Evolutionary conservation across 768 basidiomycete genomes (phyloP).

Genomic region (Agaricus bisporus): DNA sequence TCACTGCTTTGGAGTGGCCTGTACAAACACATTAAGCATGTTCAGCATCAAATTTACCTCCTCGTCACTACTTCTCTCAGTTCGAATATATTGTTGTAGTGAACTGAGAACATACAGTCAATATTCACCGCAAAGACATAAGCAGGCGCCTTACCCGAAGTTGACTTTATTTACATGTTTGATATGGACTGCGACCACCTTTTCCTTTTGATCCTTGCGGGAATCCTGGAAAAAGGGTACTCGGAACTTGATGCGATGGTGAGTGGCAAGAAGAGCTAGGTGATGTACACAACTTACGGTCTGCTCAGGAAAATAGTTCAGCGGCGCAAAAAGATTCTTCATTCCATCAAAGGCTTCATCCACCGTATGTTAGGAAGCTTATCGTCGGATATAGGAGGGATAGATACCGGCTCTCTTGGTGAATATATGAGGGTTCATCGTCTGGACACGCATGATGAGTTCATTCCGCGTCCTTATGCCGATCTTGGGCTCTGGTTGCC

Average conservation of each 20-base stretch:
- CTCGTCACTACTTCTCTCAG: neutral
- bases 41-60: constrained; percentile 17
- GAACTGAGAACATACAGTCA: neutral
- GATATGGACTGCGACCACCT: constrained; percentile 14
- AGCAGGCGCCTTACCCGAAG: constrained; percentile 14
- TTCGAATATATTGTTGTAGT: constrained; percentile 4
- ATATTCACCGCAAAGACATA: neutral
- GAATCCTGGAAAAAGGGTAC: neutral
- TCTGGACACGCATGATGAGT: constrained; percentile 24
- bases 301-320: constrained; percentile 13
- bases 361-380: neutral
- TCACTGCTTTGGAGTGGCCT: constrained; percentile 24
- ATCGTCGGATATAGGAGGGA: neutral
- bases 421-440: constrained; percentile 18
- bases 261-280: neutral
- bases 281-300: neutral
- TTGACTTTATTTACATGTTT: constrained; percentile 20
- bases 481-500: constrained; percentile 19
- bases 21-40: constrained; percentile 29
- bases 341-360: constrained; percentile 27
- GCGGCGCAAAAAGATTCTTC: constrained; percentile 25
- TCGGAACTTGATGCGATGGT: neutral
- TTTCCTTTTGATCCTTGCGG: neutral
- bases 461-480: constrained; percentile 23
- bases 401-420: constrained; percentile 20